A percentile compares a stretch with the other conserved stretches of the same genome.
phyloP scores from a whole-genome alignment of 2,329 filamentous ascomycete species.

The Trichoderma oligosporum region DNA sequence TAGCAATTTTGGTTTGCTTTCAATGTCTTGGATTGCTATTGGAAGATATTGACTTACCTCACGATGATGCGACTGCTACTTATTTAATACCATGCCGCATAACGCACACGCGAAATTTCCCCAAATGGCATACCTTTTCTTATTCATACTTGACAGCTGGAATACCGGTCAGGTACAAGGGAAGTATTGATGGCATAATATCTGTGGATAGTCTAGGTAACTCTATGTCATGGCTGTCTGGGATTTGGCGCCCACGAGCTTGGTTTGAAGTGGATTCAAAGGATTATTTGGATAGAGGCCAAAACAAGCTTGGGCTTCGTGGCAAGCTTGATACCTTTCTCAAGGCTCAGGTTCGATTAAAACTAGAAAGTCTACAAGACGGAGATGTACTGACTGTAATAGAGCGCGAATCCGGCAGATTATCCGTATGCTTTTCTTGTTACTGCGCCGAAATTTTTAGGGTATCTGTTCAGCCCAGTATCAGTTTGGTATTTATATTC shows the following conservation, averaged over 20 bases:
- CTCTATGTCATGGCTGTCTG: slow-evolving; percentile 25
- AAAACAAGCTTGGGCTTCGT: slow-evolving; percentile 50
- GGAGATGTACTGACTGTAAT: slow-evolving; percentile 22
- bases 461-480: slow-evolving; percentile 70
- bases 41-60: background rate
- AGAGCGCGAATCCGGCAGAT: slow-evolving; percentile 55
- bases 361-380: background rate
- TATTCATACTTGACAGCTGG: slow-evolving; percentile 70
- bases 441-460: slow-evolving; percentile 65
- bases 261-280: slow-evolving; percentile 60
- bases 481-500: slow-evolving; percentile 79
- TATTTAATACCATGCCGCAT: slow-evolving; percentile 63
- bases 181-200: slow-evolving; percentile 52
- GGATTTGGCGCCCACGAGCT: slow-evolving; percentile 30
- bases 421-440: slow-evolving; percentile 69
- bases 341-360: slow-evolving; percentile 46
- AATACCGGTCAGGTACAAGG: slow-evolving; percentile 61
- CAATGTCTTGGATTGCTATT: background rate
- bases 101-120: slow-evolving; percentile 63
- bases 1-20: background rate
- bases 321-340: slow-evolving; percentile 62
- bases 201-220: slow-evolving; percentile 39
- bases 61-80: background rate
- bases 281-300: slow-evolving; percentile 59
- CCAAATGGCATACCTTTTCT: slow-evolving; percentile 62